Base-by-base conservation (phyloP, 768 basidiomycete genomes). In the Suillus placidus region DNA sequence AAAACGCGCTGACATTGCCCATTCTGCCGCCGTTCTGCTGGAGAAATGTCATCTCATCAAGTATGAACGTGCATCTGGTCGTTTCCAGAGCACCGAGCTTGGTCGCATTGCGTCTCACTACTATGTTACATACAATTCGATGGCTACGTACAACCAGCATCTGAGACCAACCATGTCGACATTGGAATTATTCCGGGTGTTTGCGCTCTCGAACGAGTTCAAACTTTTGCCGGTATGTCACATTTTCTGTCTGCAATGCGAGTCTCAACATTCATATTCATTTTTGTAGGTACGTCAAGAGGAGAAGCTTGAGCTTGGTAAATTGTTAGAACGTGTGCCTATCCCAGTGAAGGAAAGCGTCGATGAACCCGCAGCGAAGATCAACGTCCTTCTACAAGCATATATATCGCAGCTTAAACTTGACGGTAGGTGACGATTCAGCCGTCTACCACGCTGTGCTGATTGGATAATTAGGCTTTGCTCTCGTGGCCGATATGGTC, bases 331-430 rank as follows among this genome's bases (percentile, higher is more conserved):
- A 73, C 86, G 95, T 2, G 97, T 99, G 0, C 97, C 97, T 2
- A 95, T 99, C 52, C 97, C 97, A 0, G 92, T 99, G 70, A 99
- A 99, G 78, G 97, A 99, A 78, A 84, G 88, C 60, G 94, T 97
- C 6, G 97, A 99, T 66, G 97, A 99, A 71, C 94, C 95, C 0
- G 92, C 95, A 0, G 93, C 97, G 9, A 99, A 99, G 80, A 95
- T 98, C 76, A 99, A 99, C 70, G 97, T 98, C 3, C 83, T 99
- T 0, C 81, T 99, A 1, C 97, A 99, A 73, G 89, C 96, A 0
- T 99, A 92, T 76, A 94, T 99, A 68, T 97, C 95, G 0, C 89
- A 93, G 65, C 87, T 98, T 58, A 98, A 95, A 77, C 85, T 99
- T 3, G 94, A 97, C 68, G 95, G 92, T 82, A 64, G 8, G 80